Evolutionary conservation across 2,329 filamentous ascomycete genomes (phyloP), one percentile per base, ranked within the genome.

Genomic region (Teratosphaeriaceae sp.): DNA sequence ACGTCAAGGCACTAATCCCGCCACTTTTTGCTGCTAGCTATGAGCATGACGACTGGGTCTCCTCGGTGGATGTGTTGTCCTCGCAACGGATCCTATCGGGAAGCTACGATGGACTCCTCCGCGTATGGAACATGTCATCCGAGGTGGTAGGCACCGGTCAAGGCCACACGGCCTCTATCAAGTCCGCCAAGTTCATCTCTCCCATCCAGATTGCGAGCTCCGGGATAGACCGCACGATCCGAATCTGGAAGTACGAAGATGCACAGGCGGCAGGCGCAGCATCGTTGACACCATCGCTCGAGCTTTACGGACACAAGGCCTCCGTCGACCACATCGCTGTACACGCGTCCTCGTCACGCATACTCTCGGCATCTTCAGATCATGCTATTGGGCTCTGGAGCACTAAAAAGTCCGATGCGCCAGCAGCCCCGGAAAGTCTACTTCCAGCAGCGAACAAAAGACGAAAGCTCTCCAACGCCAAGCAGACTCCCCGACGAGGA

Each of bases 1-100:
- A 97, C 66, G 88, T 96, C 26, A 84, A 88, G 57, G 92, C 88
- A 50, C 72, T 96, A 54, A 80, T 96, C 47, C 92, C 92, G 6
- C 92, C 92, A 15, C 75, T 85, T 26, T 90, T 92, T 64, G 82
- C 94, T 55, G 84, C 88, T 11, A 92, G 85, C 60, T 98, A 95
- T 63, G 84, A 96, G 69, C 90, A 98, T 64, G 89, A 98, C 60
- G 92, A 97, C 65, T 98, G 92, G 92, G 85, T 98, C 38, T 87
- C 86, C 62, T 78, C 79, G 20, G 80, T 97, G 20, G 88, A 96
- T 63, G 78, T 94, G 3, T 71, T 94, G 19, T 89, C 88, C 0
- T 77, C 79, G 18, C 78, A 82, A 51, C 73, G 85, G 49, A 83
- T 97, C 47, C 70, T 95, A n/a, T 94, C 88, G n/a, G 88, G 82